Evolutionary conservation across 2,329 filamentous ascomycete species (phyloP).

Genomic region (Cladophialophora yegresii): DNA sequence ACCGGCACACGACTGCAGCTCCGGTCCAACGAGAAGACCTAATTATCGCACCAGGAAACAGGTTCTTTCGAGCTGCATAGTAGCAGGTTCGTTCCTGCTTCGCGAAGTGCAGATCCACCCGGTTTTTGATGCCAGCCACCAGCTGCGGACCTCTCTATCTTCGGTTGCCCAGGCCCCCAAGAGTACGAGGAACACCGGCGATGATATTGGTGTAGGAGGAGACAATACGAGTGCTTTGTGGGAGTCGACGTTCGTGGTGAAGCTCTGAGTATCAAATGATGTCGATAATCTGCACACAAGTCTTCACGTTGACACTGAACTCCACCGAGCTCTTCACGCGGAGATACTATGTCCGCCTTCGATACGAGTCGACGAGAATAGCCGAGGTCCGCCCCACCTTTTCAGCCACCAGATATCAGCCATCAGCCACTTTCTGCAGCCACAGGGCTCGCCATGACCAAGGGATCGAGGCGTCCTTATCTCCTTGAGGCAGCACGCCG

Average conservation of each 20-base stretch:
- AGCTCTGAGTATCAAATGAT: neutral
- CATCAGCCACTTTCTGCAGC: neutral
- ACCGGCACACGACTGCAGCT: neutral
- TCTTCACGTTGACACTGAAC: neutral
- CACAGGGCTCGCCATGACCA: neutral
- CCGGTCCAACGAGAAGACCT: neutral
- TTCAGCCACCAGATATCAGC: too few relatives aligned
- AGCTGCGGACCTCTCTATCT: neutral
- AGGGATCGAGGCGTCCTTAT: neutral
- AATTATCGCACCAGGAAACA: conserved; percentile 5
- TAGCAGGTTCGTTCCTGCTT: neutral
- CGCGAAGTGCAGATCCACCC: too few relatives aligned
- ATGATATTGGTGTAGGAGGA: neutral
- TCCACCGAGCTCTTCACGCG: neutral
- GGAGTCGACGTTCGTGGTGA: neutral
- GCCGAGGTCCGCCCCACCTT: neutral
- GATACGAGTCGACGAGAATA: neutral
- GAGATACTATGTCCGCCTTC: neutral
- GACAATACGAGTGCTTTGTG: neutral
- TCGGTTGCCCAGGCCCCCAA: too few relatives aligned
- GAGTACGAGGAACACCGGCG: neutral
- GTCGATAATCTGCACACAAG: too few relatives aligned
- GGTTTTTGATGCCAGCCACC: neutral
- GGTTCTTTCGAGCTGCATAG: conserved; percentile 7
- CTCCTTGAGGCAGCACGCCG: neutral